Percentiles rank a stretch among this genome's conserved stretches.
Conservation (phyloP, 73 alveolate genomes). For the Paramecium tetraurelia region DNA sequence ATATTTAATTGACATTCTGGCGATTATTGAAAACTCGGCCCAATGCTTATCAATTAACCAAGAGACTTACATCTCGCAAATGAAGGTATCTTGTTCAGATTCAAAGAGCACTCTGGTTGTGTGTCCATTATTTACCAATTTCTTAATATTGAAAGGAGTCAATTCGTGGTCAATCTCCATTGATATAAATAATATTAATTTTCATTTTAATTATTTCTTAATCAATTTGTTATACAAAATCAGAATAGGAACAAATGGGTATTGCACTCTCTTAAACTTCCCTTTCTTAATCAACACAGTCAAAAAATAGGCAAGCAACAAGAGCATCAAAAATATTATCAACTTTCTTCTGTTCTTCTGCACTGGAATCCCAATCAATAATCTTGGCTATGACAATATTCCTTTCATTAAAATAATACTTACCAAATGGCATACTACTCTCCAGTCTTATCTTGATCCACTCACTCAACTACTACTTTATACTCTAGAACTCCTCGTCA, state of each 20-base stretch:
- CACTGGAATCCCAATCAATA: background rate
- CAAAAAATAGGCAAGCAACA: background rate
- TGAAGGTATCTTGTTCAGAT: background rate
- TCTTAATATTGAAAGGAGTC: conserved; percentile 21
- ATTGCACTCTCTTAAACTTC: background rate
- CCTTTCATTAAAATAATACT: background rate
- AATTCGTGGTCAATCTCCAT: conserved; percentile 41
- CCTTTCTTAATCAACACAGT: background rate
- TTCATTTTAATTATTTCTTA: background rate
- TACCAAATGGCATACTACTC: background rate
- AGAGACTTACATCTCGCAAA: background rate
- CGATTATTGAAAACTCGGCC: conserved; percentile 6
- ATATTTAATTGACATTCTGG: conserved; percentile 1
- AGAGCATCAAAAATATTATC: background rate
- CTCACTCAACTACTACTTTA: background rate
- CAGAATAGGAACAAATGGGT: background rate
- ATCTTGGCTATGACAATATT: background rate
- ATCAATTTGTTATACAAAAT: background rate
- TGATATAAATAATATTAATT: background rate
- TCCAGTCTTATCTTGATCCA: background rate
- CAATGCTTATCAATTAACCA: background rate
- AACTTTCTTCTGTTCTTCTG: background rate
- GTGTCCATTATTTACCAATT: background rate
- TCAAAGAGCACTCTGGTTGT: conserved; percentile 22
- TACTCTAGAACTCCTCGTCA: conserved; percentile 29